phyloP scores from a whole-genome alignment of 768 basidiomycete species.

The Lentinula boryana region DNA sequence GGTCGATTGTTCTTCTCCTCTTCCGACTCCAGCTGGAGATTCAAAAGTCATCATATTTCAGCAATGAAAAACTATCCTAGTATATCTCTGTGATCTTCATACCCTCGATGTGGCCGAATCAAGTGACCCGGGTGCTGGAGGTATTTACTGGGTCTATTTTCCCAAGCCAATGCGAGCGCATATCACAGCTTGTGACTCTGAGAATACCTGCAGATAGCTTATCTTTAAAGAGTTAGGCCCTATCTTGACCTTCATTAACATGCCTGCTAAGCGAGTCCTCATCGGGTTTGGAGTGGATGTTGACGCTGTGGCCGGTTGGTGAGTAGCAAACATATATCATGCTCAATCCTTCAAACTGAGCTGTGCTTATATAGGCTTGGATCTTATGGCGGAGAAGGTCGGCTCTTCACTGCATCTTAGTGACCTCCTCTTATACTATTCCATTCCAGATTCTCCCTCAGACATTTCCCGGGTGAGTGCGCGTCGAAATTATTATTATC shows the following conservation, averaged over 20 bases:
- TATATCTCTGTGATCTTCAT: too few species aligned
- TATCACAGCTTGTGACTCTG: too few species aligned
- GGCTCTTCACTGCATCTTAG: not conserved
- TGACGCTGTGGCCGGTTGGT: conserved; percentile 70
- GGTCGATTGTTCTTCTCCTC: too few species aligned
- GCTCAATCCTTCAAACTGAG: not conserved
- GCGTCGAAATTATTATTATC: not conserved
- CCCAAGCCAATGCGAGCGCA: too few species aligned
- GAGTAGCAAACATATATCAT: not conserved
- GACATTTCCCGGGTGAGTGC: conserved; percentile 58
- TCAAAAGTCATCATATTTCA: too few species aligned
- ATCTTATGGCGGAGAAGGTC: conserved; percentile 61
- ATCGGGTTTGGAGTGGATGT: conserved; percentile 68
- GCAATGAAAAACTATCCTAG: too few species aligned
- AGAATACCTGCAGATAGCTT: too few species aligned
- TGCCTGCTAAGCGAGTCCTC: conserved; percentile 35
- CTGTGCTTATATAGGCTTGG: conserved; percentile 43
- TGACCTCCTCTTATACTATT: not conserved
- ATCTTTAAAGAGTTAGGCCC: not conserved
- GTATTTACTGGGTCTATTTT: too few species aligned
- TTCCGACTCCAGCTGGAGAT: too few species aligned
- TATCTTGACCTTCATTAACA: not conserved
- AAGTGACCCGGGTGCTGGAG: too few species aligned
- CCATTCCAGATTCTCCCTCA: conserved; percentile 42
- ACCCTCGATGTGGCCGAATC: too few species aligned